Conservation (phyloP, 2,329 filamentous ascomycete genomes). For the Arthroderma uncinatum region DNA sequence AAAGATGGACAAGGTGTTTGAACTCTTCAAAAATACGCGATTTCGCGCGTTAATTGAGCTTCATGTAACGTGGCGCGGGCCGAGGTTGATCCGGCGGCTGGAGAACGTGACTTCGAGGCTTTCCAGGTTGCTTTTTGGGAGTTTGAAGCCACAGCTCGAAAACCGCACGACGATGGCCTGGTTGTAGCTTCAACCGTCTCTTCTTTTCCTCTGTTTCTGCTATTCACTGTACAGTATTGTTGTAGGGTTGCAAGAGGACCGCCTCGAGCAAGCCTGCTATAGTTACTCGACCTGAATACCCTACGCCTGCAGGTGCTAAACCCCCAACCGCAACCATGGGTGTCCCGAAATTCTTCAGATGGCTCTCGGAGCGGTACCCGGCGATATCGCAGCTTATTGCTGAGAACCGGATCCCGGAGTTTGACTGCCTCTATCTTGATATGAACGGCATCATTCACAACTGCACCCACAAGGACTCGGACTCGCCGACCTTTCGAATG, state of each 20-base stretch:
- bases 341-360: conserved; percentile 88
- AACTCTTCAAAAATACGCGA: background rate
- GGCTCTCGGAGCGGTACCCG: conserved; percentile 98
- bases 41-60: conserved; percentile 1
- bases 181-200: background rate
- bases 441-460: conserved; percentile 99
- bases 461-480: conserved; percentile 93
- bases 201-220: background rate
- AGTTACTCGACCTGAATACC: background rate
- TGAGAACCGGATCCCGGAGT: conserved; percentile 97
- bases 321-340: conserved; percentile 41
- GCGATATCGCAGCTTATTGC: conserved; percentile 96
- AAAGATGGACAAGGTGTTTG: background rate
- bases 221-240: background rate
- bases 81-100: background rate
- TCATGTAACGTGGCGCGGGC: background rate
- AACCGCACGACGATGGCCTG: too few relatives aligned
- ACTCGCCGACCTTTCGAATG: conserved; percentile 82
- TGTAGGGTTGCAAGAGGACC: background rate
- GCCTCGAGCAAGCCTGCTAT: background rate
- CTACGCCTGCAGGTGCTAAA: background rate
- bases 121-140: background rate
- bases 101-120: background rate
- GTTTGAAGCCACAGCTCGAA: background rate
- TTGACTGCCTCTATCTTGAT: conserved; percentile 77